Base-by-base conservation (phyloP, 257 asterid species). In the Salvia hispanica region DNA sequence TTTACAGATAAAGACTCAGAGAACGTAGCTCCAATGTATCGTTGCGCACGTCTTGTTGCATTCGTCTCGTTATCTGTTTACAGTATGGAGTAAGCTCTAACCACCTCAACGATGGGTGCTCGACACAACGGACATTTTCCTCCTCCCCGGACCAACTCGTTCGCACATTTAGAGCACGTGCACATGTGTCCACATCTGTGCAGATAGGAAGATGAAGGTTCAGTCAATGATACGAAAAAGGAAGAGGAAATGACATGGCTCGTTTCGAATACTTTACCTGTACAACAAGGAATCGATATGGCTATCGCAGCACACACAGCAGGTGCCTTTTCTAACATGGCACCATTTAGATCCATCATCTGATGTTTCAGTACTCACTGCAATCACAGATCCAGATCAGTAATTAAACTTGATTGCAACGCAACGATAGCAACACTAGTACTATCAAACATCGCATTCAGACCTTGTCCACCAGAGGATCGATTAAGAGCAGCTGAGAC, bases 131-230 rank as follows among this genome's bases (percentile, higher is more conserved):
- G 98, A 69, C 98, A 92, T 74, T 88, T 92, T 14, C 97, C 96
- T 66, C 93, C 95, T 34, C 94, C 83, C 34, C 88, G 77, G 40
- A 88, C 86, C 85, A 92, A 62, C 86, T 92, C 97, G 18, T 82
- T 88, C 2, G 98, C 98, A 58, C 98, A 92, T 69, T 78, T 83
- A 7, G 92, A 81, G 79, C 97, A 92, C 14, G 97, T 90, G 83
- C 98, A 90, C 98, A 92, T 92, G 84, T 92, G 98, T 77, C 98
- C 98, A 55, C 98, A 92, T 80, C 98, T 92, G 87, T 69, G 51
- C 36, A 10, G 13, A 66, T 7, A 0, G 18, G 21, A 16, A 39
- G 57, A 44, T 3, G 21, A 15, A 58, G 14, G 31, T 52, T 3
- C 58, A 39, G 42, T 12, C 58, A 40, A 51, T 16, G 39, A 4